These are phyloP conservation scores for Arthrobotrys pseudoclavata DNA, from an alignment of 2,329 filamentous ascomycete genomes.

Conservation along the genomic window DNA sequence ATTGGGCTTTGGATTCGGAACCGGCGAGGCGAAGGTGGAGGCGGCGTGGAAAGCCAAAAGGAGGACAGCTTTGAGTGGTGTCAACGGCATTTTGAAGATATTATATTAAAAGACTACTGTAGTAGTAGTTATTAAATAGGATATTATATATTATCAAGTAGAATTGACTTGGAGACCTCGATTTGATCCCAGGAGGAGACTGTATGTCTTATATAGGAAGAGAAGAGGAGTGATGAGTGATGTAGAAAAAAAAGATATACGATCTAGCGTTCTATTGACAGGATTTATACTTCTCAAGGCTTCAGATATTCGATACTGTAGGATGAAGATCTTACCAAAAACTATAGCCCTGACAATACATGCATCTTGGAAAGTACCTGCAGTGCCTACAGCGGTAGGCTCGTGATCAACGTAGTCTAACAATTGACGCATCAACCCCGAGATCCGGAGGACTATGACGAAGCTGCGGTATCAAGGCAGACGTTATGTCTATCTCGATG, in stretches of 20 bases:
- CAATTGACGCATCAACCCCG: not conserved
- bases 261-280: not conserved
- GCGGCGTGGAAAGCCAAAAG: slow-evolving; percentile 41
- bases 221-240: slow-evolving; percentile 28
- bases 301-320: not conserved
- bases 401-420: slow-evolving; percentile 14
- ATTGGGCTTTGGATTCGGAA: slow-evolving; percentile 40
- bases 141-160: not conserved
- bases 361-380: slow-evolving; percentile 25
- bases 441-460: not conserved
- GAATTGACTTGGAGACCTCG: not conserved
- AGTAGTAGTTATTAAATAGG: not conserved
- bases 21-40: slow-evolving; percentile 24
- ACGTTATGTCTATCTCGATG: not conserved
- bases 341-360: not conserved
- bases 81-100: slow-evolving; percentile 37
- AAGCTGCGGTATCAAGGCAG: slow-evolving; percentile 20
- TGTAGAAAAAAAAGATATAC: slow-evolving; percentile 16
- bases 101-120: not conserved
- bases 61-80: slow-evolving; percentile 31
- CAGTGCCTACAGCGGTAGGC: slow-evolving; percentile 4
- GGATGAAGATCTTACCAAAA: slow-evolving; percentile 31
- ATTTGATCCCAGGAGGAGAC: slow-evolving; percentile 7
- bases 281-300: slow-evolving; percentile 11
- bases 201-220: not conserved